Evolutionary conservation across 108 stramenopile genomes (phyloP).

Genomic region (Stephanodiscus minutulus): DNA sequence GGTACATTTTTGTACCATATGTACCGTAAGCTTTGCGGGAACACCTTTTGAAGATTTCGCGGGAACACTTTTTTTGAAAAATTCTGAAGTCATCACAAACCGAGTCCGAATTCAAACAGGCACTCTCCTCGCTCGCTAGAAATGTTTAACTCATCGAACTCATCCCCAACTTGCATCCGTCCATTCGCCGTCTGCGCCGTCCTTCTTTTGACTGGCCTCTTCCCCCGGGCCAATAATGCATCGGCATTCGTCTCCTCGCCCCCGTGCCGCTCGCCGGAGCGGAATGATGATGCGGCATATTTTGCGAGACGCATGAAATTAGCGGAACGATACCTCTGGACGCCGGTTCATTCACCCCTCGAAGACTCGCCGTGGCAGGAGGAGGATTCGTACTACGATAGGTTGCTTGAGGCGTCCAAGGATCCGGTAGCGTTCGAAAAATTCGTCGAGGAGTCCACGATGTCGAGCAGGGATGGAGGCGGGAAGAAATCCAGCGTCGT

Average conservation of each 20-base stretch:
- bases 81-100: too few species aligned
- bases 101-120: too few species aligned
- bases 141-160: not conserved
- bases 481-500: not conserved
- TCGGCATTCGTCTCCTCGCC: not conserved
- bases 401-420: conserved; percentile 30
- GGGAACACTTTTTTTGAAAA: too few species aligned
- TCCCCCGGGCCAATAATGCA: not conserved
- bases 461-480: conserved; percentile 3
- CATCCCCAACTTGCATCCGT: not conserved
- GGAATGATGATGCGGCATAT: not conserved
- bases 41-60: too few species aligned
- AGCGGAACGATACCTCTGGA: not conserved
- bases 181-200: not conserved
- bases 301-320: not conserved
- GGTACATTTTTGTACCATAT: too few species aligned
- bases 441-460: conserved; percentile 38
- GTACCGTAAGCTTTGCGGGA: too few species aligned
- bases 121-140: not conserved
- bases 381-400: conserved; percentile 43
- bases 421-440: conserved; percentile 42
- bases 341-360: conserved; percentile 22
- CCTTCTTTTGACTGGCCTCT: not conserved
- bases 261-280: not conserved
- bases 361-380: conserved; percentile 46